Evolutionary conservation across 192 early-diverging fungal genomes (phyloP), one percentile per base, ranked within the genome.

Genomic region (Coemansia erecta): DNA sequence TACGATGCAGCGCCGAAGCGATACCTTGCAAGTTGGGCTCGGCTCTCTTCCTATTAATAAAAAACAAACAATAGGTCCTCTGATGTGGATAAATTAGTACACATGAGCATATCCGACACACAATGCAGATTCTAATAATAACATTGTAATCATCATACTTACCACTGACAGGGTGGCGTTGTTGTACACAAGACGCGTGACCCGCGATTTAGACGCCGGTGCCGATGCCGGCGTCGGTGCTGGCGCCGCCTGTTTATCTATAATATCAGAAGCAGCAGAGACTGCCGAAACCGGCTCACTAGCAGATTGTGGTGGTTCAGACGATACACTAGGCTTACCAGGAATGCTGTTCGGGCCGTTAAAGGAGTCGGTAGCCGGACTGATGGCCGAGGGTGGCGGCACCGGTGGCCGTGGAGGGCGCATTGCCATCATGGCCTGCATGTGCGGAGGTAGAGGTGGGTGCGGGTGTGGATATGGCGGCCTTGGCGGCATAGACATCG

Each of bases 21-120:
- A 41, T 77, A 77, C 51, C 52, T 53, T 17, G 64, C 60, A 47
- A 77, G 50, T 56, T 54, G 64, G 3, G 73, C 73, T 14, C 73
- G 68, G 19, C 53, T 64, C 48, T 77, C 73, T 45, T 77, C 73
- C 73, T 77, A 77, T 50, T 52, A 21, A 49, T 12, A 59, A 14
- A 57, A 31, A 31, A 31, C 28, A 31, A 31, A 31, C 28, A 31
- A 31, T 31, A 31, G 2, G 7, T 31, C n/a, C n/a, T 31, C 7
- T 31, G 28, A 31, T 31, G 28, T 31, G 28, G 28, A 31, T 31
- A 31, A 44, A 44, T 49, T 49, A 49, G 18, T 23, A 49, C 22
- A 49, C 22, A 49, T 23, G 18, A 18, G 47, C 28, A 31, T 31
- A 31, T 31, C 28, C 4, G 28, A 44, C 42, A 44, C 42, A 49